Base-by-base conservation (phyloP, 2,329 filamentous ascomycete species). In the Lasiodiplodia hormozganensis region DNA sequence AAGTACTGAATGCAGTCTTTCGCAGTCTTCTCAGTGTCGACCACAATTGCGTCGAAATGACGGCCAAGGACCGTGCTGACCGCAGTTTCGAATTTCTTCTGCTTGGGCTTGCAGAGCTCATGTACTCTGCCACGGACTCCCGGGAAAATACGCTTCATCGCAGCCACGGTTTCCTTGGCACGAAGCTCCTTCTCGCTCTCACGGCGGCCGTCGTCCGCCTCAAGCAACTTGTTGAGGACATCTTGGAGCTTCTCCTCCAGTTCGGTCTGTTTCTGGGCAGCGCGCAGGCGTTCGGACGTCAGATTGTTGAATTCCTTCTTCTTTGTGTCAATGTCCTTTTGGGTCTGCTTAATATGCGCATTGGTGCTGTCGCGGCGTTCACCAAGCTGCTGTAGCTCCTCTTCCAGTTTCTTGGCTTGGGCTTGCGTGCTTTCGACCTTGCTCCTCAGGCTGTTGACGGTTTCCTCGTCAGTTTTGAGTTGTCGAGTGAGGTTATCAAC, bases 51-150 rank as follows among this genome's bases (percentile, higher is more conserved):
- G 78, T 99, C 95, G 77, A 97, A 97, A 76, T 98, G 92, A 67
- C 93, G 89, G 62, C 96, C 96, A 4, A 99, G 87, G 7, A 97
- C 94, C 25, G 93, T 96, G 74, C 93, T 93, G 71, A 99, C 92
- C 56, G 96, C 96, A 73, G 96, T 93, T 71, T 96, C 92, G 75
- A 90, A 99, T 79, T 97, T 98, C 82, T 97, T 97, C 82, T 97
- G 93, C 80, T 97, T 98, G 1, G 96, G 95, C 72, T 93, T 94
- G 82, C 96, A 97, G 52, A 99, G 87, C 72, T 97, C 93, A 71
- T 93, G 93, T 56, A 98, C 88, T 56, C 95, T 90, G 23, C 96
- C 96, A 72, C 92, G 92, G 54, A 99, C 95, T 3, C 72, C 68
- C 1, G 94, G 93, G 74, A 94, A 97, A 71, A 97, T 92, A 65